Evolutionary conservation across 2,329 filamentous ascomycete species (phyloP).

Genomic region (Teratosphaeriaceae sp.): DNA sequence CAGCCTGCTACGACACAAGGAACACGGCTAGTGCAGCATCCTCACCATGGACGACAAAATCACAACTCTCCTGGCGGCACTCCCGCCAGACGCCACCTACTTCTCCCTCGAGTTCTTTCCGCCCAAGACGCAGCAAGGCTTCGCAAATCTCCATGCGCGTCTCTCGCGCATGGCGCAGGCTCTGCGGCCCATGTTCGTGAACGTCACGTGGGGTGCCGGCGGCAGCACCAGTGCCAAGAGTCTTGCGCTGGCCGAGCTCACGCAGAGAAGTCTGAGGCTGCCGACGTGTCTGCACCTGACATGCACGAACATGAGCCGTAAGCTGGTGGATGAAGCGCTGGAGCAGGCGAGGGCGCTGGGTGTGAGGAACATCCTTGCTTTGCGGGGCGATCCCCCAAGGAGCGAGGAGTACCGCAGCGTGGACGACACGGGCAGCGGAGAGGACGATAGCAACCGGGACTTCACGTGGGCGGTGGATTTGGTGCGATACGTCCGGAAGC

Average conservation of each 20-base stretch:
- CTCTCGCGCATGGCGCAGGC: slow-evolving; percentile 92
- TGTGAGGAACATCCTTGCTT: slow-evolving; percentile 86
- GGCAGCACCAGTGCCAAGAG: slow-evolving; percentile 88
- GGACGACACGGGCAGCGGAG: slow-evolving; percentile 49
- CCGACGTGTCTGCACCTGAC: slow-evolving; percentile 95
- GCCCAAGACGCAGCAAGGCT: slow-evolving; percentile 93
- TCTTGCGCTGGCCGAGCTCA: slow-evolving; percentile 89
- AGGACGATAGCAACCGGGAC: slow-evolving; percentile 60
- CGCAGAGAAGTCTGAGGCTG: slow-evolving; percentile 82
- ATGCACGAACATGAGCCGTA: slow-evolving; percentile 93
- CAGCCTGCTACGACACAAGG: slow-evolving; percentile 11
- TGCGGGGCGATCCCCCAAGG: slow-evolving; percentile 85
- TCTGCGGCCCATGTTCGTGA: slow-evolving; percentile 87
- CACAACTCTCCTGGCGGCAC: slow-evolving; percentile 86
- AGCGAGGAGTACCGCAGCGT: slow-evolving; percentile 77
- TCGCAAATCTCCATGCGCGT: slow-evolving; percentile 85
- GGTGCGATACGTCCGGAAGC: slow-evolving; percentile 78
- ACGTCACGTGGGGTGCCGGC: slow-evolving; percentile 95
- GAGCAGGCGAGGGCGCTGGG: slow-evolving; percentile 86
- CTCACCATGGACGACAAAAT: no score
- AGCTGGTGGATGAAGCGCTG: slow-evolving; percentile 78
- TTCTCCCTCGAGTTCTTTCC: slow-evolving; percentile 99
- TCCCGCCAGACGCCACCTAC: slow-evolving; percentile 75
- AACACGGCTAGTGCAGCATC: no score
- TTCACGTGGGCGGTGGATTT: slow-evolving; percentile 87